A percentile compares a stretch with the other conserved stretches of the same genome.
Evolutionary conservation across 2,329 filamentous ascomycete species (phyloP).

Genomic region (Thelonectria rubi): DNA sequence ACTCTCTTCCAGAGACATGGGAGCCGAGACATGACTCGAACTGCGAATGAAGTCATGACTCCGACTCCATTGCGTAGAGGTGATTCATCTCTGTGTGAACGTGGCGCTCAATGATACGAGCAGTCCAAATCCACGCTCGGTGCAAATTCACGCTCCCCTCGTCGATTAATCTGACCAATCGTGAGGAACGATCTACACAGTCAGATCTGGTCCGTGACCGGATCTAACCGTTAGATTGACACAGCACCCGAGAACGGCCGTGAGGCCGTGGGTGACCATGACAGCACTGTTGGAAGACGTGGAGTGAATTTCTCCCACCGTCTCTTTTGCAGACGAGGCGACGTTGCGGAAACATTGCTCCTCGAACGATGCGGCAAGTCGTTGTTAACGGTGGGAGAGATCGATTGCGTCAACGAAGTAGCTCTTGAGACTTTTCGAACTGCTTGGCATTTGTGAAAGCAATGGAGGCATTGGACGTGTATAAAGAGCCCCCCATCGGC

Average conservation of each 20-base stretch:
- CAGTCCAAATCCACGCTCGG: neutral
- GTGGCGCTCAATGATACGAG: neutral
- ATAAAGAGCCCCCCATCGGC: conserved; percentile 25
- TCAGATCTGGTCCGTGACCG: too few relatives aligned
- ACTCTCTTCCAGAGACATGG: neutral
- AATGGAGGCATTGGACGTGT: conserved; percentile 15
- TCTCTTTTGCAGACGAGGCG: neutral
- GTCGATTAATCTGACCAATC: neutral
- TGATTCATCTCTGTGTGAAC: neutral
- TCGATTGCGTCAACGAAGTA: conserved; percentile 37
- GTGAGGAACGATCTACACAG: neutral
- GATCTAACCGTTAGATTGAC: conserved; percentile 3
- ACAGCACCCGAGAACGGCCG: neutral
- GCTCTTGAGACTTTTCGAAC: neutral
- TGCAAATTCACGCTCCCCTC: neutral
- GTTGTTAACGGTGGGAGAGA: conserved; percentile 5
- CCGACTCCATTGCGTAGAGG: neutral
- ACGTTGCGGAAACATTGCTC: neutral
- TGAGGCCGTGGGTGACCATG: neutral
- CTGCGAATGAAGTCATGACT: neutral
- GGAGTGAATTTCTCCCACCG: neutral
- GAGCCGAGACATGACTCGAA: neutral
- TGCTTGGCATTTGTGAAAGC: conserved; percentile 12
- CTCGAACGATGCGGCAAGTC: neutral
- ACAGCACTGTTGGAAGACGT: neutral